Evolutionary conservation across 768 basidiomycete genomes (phyloP).

Genomic region (Leccinum boreale): DNA sequence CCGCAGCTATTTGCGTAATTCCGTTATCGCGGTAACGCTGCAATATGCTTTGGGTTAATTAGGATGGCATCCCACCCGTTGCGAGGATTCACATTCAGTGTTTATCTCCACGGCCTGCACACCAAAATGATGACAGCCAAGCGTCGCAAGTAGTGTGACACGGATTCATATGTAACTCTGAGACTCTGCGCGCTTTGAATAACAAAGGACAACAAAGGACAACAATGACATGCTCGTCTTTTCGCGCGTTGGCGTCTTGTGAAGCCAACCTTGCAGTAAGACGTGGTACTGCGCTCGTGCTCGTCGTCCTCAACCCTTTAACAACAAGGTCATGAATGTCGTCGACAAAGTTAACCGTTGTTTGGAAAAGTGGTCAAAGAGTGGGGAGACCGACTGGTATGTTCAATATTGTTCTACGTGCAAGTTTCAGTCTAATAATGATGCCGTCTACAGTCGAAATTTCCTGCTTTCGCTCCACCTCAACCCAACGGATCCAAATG

Average conservation of each 20-base stretch:
- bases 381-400: slow-evolving; percentile 64
- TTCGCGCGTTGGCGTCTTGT: slow-evolving; percentile 15
- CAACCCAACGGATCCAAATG: slow-evolving; percentile 51
- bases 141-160: too few species aligned
- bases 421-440: slow-evolving; percentile 11
- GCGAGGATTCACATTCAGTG: too few species aligned
- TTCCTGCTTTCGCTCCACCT: slow-evolving; percentile 59
- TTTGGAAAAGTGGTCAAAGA: slow-evolving; percentile 52
- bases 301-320: slow-evolving; percentile 7
- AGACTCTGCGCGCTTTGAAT: not conserved
- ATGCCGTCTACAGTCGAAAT: slow-evolving; percentile 46
- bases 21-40: not conserved
- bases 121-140: too few species aligned
- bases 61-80: too few species aligned
- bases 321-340: slow-evolving; percentile 51
- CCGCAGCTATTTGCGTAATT: not conserved
- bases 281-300: slow-evolving; percentile 14
- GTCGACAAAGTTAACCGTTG: slow-evolving; percentile 49
- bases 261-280: slow-evolving; percentile 10
- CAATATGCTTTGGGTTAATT: too few species aligned
- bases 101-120: not conserved
- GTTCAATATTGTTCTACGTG: slow-evolving; percentile 21
- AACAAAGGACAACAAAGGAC: slow-evolving; percentile 28
- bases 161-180: too few species aligned
- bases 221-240: slow-evolving; percentile 26